Conservation (phyloP, 352 stramenopile genomes). For the Pythium periplocum region DNA sequence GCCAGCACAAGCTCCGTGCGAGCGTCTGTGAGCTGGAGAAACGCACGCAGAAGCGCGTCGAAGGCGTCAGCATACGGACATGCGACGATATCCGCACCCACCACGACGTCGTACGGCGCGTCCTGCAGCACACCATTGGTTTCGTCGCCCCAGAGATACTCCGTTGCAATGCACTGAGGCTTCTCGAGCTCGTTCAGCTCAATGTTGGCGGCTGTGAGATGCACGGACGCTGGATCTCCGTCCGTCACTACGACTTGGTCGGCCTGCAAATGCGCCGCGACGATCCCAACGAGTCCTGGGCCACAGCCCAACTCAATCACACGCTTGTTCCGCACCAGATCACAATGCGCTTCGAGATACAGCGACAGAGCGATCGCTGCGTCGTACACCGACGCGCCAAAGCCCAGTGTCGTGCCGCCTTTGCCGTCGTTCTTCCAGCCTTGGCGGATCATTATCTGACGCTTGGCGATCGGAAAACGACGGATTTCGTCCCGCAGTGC, state of each 20-base stretch:
- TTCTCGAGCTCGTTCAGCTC: conserved; percentile 24
- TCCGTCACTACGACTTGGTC: conserved; percentile 56
- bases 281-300: conserved; percentile 66
- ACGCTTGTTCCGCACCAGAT: conserved; percentile 40
- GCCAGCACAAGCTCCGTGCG: conserved; percentile 57
- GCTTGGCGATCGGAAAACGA: conserved; percentile 59
- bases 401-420: conserved; percentile 65
- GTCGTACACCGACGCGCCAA: conserved; percentile 81
- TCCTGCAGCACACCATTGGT: conserved; percentile 20
- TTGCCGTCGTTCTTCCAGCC: conserved; percentile 71
- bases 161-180: conserved; percentile 22
- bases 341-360: conserved; percentile 57
- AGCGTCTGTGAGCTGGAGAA: conserved; percentile 31
- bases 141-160: conserved; percentile 64
- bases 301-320: conserved; percentile 74
- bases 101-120: conserved; percentile 55
- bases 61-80: conserved; percentile 76
- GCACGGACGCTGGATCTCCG: conserved; percentile 62
- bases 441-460: conserved; percentile 62
- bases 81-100: conserved; percentile 79
- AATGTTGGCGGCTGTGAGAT: conserved; percentile 60
- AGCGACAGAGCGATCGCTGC: conserved; percentile 70
- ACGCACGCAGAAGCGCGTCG: conserved; percentile 46
- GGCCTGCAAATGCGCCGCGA: conserved; percentile 46
- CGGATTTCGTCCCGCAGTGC: conserved; percentile 55